phyloP scores from a whole-genome alignment of 208 protist species.

The Acanthamoeba healyi region DNA sequence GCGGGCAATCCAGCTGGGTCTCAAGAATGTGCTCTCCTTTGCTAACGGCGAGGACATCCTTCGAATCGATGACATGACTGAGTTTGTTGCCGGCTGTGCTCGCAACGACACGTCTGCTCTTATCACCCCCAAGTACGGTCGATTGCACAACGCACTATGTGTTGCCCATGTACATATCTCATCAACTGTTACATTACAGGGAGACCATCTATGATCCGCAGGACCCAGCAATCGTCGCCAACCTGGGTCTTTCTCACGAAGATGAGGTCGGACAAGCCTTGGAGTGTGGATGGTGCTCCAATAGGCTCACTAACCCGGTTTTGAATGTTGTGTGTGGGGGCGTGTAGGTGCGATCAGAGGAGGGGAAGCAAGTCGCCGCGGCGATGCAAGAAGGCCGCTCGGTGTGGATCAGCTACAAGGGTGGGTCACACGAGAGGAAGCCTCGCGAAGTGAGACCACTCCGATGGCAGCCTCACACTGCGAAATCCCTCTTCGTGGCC shows the following conservation, averaged over 20 bases:
- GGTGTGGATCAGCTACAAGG: constrained; percentile 31
- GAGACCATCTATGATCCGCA: constrained; percentile 16
- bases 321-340: not conserved
- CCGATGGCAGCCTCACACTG: not conserved
- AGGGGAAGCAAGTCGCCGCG: not conserved
- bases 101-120: not conserved
- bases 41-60: constrained; percentile 65
- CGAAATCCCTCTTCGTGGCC: constrained; percentile 1
- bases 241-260: constrained; percentile 39
- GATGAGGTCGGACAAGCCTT: not conserved
- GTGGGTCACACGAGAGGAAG: not conserved
- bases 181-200: too few species aligned
- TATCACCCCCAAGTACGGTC: constrained; percentile 26
- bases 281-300: too few species aligned
- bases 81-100: constrained; percentile 48
- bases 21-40: constrained; percentile 72
- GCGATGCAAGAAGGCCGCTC: not conserved
- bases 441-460: not conserved
- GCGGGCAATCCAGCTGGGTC: constrained; percentile 84
- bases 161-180: too few species aligned
- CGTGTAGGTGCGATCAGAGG: not conserved
- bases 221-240: constrained; percentile 10
- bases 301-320: not conserved
- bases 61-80: constrained; percentile 78
- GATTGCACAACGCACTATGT: too few species aligned